Evolutionary conservation across 208 protist genomes (phyloP).

Genomic region (Leishmania lainsoni): DNA sequence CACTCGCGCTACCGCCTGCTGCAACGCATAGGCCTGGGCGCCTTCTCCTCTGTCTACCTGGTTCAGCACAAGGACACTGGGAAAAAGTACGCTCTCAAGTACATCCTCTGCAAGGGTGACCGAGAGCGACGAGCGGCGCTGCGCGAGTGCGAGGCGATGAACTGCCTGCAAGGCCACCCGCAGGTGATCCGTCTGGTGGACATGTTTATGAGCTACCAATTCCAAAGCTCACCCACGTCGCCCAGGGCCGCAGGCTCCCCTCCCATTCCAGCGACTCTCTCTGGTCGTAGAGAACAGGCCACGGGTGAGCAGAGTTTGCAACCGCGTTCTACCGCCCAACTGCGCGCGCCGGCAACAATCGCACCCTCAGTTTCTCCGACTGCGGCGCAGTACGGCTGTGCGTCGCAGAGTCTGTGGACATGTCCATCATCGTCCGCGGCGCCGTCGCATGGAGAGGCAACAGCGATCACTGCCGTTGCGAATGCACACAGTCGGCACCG

Average conservation of each 20-base stretch:
- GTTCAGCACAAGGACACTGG: conserved; percentile 57
- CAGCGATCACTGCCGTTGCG: too few species aligned
- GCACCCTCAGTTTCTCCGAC: not conserved
- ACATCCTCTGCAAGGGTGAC: conserved; percentile 66
- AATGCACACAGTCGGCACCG: not conserved
- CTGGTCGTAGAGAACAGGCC: not conserved
- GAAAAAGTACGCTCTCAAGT: conserved; percentile 71
- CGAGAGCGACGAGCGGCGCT: conserved; percentile 61
- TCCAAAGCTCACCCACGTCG: conserved; percentile 15
- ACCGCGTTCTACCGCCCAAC: not conserved
- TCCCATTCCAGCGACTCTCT: not conserved
- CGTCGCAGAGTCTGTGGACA: too few species aligned
- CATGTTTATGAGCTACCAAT: conserved; percentile 84
- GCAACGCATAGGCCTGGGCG: conserved; percentile 56
- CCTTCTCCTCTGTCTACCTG: conserved; percentile 79
- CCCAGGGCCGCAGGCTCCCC: not conserved
- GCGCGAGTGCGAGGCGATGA: conserved; percentile 71
- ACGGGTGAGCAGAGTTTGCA: not conserved
- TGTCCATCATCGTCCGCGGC: too few species aligned
- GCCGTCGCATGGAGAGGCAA: too few species aligned
- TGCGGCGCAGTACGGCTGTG: too few species aligned
- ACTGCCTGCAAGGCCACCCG: conserved; percentile 71
- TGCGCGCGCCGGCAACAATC: not conserved
- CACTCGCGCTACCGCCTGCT: conserved; percentile 62
- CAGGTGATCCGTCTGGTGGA: conserved; percentile 76